Percentiles rank a stretch among this genome's conserved stretches.
These are phyloP conservation scores for Macrocybe gigantea DNA, from an alignment of 768 basidiomycete genomes.

Conservation along the genomic window DNA sequence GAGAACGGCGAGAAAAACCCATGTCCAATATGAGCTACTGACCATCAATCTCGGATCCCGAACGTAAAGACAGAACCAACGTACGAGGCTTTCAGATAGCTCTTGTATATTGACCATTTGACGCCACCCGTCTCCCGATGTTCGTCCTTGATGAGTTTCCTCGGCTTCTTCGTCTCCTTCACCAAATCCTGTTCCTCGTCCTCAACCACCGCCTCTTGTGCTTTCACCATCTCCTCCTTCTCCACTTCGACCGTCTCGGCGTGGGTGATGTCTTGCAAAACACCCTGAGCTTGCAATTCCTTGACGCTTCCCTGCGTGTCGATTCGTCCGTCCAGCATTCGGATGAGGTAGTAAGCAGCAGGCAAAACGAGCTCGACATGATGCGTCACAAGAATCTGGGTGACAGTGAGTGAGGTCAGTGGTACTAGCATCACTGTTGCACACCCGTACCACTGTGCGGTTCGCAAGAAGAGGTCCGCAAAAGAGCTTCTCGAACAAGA, in stretches of 20 bases:
- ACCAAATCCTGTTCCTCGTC: slow-evolving; percentile 19
- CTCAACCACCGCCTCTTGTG: slow-evolving; percentile 20
- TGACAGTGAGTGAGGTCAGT: not conserved
- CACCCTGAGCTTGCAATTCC: slow-evolving; percentile 54
- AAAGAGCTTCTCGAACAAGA: slow-evolving; percentile 59
- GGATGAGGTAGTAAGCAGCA: slow-evolving; percentile 60
- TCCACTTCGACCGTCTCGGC: slow-evolving; percentile 45
- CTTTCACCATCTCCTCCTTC: slow-evolving; percentile 36
- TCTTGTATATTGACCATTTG: slow-evolving; percentile 66
- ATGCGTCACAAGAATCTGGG: slow-evolving; percentile 66
- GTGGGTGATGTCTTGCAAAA: slow-evolving; percentile 53
- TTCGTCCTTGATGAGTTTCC: slow-evolving; percentile 77
- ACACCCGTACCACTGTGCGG: slow-evolving; percentile 52
- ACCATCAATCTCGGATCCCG: not conserved
- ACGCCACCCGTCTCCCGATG: slow-evolving; percentile 77
- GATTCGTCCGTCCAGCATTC: slow-evolving; percentile 74
- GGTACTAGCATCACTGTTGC: not conserved
- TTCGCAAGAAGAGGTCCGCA: slow-evolving; percentile 58
- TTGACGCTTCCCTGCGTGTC: slow-evolving; percentile 63
- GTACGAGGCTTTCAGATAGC: slow-evolving; percentile 69
- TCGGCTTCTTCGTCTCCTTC: slow-evolving; percentile 49
- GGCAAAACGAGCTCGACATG: slow-evolving; percentile 81
- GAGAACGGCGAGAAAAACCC: slow-evolving; percentile 45
- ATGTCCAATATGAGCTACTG: slow-evolving; percentile 62
- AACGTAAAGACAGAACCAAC: slow-evolving; percentile 16